Conservation (phyloP, 495 filamentous ascomycete genomes). For the Pyronema omphalodes region DNA sequence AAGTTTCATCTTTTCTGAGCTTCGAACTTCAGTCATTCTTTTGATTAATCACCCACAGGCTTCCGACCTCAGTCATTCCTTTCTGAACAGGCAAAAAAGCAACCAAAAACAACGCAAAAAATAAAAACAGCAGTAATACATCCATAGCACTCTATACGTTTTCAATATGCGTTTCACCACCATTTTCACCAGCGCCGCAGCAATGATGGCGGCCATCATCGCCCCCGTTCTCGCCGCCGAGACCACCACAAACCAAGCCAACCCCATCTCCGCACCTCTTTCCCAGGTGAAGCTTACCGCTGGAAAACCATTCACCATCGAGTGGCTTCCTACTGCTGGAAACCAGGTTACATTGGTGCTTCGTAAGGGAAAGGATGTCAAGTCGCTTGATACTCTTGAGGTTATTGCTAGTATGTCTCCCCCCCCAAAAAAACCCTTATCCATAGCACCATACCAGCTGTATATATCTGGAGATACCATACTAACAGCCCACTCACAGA, state of each 20-base stretch:
- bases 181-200: neutral
- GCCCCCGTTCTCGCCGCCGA: neutral
- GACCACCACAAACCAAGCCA: neutral
- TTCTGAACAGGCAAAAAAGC: neutral
- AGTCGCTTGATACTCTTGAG: slow-evolving; percentile 5
- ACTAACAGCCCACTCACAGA: neutral
- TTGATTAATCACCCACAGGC: no score
- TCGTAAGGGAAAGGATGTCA: slow-evolving; percentile 4
- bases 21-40: neutral
- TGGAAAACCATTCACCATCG: slow-evolving; percentile 1
- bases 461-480: neutral
- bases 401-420: slow-evolving; percentile 9
- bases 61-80: slow-evolving; percentile 2
- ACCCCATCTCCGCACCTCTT: slow-evolving; percentile 6
- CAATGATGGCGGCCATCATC: neutral
- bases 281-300: neutral
- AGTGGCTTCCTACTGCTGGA: slow-evolving; percentile 2
- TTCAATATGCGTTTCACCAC: slow-evolving; percentile 2
- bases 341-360: slow-evolving; percentile 9
- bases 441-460: neutral
- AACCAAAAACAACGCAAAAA: neutral
- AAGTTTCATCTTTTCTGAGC: no score
- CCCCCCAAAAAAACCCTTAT: no score
- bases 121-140: neutral
- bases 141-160: neutral